Conservation (phyloP, 1,139 yeast genomes). For the Hyphopichia khmerensis region DNA sequence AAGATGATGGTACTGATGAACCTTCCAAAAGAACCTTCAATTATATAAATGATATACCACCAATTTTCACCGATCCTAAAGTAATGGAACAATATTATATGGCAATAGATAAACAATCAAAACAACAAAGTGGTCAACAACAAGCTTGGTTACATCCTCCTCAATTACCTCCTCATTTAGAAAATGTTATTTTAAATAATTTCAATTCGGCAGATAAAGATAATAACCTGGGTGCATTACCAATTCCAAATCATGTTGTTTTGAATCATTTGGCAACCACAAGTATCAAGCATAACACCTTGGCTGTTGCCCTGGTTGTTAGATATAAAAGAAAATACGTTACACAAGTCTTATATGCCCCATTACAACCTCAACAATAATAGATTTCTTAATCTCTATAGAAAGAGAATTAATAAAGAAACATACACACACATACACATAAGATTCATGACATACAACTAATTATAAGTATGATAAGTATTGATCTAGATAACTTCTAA, state of each 20-base stretch:
- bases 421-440: too few relatives aligned
- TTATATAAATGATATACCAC: constrained; percentile 76
- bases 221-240: constrained; percentile 49
- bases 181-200: constrained; percentile 46
- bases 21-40: background rate
- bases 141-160: constrained; percentile 69
- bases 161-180: constrained; percentile 52
- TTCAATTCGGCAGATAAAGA: constrained; percentile 47
- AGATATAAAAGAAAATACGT: constrained; percentile 49
- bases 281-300: constrained; percentile 47
- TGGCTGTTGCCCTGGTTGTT: constrained; percentile 50
- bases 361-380: constrained; percentile 28
- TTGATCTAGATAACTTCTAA: too few relatives aligned
- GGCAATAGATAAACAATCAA: constrained; percentile 70
- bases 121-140: constrained; percentile 57
- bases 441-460: too few relatives aligned
- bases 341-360: constrained; percentile 50
- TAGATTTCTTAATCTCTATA: too few relatives aligned
- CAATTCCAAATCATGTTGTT: constrained; percentile 50
- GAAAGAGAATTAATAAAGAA: too few relatives aligned
- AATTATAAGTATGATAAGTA: too few relatives aligned
- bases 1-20: constrained; percentile 24
- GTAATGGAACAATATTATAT: constrained; percentile 62
- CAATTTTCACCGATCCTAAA: constrained; percentile 79
- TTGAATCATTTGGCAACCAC: constrained; percentile 51